phyloP scores from a whole-genome alignment of 495 filamentous ascomycete genomes.

The Cercophora samala region DNA sequence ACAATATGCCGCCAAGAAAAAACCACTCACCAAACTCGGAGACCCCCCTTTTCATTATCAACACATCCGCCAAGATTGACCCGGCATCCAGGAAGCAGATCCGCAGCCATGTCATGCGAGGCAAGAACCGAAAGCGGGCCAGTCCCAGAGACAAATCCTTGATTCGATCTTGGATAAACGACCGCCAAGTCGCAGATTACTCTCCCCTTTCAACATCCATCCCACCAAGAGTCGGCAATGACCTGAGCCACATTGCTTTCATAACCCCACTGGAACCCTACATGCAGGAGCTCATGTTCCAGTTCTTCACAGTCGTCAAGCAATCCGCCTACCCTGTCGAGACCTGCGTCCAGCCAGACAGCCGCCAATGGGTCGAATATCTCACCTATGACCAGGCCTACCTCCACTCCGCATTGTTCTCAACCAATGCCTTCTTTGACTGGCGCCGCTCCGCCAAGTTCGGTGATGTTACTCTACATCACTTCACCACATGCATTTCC shows the following conservation, averaged over 20 bases:
- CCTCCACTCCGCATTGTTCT: slow-evolving; percentile 16
- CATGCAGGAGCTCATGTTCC: slow-evolving; percentile 5
- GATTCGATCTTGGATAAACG: slow-evolving; percentile 20
- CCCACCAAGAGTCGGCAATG: slow-evolving; percentile 10
- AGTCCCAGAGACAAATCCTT: background rate
- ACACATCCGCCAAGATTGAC: slow-evolving; percentile 19
- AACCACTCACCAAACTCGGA: background rate
- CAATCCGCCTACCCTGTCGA: slow-evolving; percentile 18
- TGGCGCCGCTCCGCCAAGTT: background rate
- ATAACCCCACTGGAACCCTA: background rate
- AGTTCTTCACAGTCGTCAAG: slow-evolving; percentile 19
- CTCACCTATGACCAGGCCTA: slow-evolving; percentile 23
- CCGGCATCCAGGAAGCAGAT: slow-evolving; percentile 15
- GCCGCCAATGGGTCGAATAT: slow-evolving; percentile 17
- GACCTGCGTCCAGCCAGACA: slow-evolving; percentile 13
- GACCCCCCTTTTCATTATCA: slow-evolving; percentile 22
- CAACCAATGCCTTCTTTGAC: slow-evolving; percentile 20
- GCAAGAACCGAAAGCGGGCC: slow-evolving; percentile 24
- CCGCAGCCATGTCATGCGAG: slow-evolving; percentile 30
- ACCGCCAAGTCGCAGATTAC: background rate
- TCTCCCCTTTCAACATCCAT: background rate
- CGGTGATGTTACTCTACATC: slow-evolving; percentile 4
- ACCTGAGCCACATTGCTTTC: background rate
- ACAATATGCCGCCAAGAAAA: background rate
- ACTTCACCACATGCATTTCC: slow-evolving; percentile 16